Evolutionary conservation across 768 basidiomycete genomes (phyloP).

Genomic region (Mycena rosella): DNA sequence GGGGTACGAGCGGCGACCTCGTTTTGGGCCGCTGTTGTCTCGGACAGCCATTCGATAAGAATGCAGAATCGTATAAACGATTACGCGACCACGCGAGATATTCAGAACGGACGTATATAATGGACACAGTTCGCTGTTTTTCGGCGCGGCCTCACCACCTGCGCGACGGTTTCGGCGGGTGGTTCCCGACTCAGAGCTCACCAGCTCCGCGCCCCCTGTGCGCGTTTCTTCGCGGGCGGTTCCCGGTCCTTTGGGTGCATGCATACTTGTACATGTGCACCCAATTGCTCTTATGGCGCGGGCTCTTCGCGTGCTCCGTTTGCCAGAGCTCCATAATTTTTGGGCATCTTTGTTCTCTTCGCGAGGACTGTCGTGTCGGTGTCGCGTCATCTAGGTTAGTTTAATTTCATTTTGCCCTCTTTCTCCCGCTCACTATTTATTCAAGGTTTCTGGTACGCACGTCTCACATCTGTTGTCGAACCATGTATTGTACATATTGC

Average conservation of each 20-base stretch:
- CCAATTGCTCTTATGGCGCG: not conserved
- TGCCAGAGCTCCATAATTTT: conserved; percentile 19
- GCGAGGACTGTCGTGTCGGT: not conserved
- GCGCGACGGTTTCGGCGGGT: conserved; percentile 17
- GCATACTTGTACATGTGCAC: conserved; percentile 2
- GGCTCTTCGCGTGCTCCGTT: not conserved
- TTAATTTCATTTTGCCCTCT: not conserved
- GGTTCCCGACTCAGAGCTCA: conserved; percentile 29
- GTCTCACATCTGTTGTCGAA: too few species aligned
- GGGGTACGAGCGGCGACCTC: conserved; percentile 25
- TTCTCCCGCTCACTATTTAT: not conserved
- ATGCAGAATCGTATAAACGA: not conserved
- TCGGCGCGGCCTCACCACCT: conserved; percentile 23
- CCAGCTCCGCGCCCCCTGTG: conserved; percentile 17
- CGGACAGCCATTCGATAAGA: conserved; percentile 3
- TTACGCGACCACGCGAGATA: not conserved
- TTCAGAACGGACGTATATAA: not conserved
- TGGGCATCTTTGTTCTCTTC: conserved; percentile 24
- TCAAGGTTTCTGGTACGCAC: not conserved
- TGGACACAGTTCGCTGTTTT: too few species aligned
- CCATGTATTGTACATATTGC: too few species aligned
- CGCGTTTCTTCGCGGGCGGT: conserved; percentile 24
- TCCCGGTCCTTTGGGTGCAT: conserved; percentile 11
- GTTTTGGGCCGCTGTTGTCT: conserved; percentile 17
- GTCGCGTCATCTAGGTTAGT: conserved; percentile 4